phyloP scores from a whole-genome alignment of 2,329 filamentous ascomycete species.

The Leptographium wingfieldii region DNA sequence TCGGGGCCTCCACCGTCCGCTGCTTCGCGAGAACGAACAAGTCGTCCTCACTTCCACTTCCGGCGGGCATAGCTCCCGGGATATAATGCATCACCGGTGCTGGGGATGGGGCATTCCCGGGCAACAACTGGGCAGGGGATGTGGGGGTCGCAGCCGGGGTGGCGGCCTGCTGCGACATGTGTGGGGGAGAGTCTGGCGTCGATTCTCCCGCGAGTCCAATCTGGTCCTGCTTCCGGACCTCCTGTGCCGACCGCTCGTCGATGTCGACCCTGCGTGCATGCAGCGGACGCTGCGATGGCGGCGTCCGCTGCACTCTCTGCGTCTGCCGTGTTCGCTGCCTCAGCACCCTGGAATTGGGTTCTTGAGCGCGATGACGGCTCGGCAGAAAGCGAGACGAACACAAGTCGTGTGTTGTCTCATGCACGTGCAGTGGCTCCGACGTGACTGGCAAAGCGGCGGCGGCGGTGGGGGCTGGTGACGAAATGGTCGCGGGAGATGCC shows the following conservation, averaged over 20 bases:
- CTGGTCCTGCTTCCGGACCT: neutral
- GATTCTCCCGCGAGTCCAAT: neutral
- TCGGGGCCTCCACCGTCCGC: neutral
- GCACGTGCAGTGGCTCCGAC: neutral
- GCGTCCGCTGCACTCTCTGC: too few relatives aligned
- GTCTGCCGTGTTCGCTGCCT: neutral
- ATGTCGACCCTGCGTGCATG: neutral
- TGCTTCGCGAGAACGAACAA: neutral
- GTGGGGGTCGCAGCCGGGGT: neutral
- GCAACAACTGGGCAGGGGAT: neutral
- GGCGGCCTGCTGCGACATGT: neutral
- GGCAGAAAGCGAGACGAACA: neutral
- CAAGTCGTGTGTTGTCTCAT: neutral
- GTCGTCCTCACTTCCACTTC: neutral
- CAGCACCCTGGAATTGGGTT: neutral
- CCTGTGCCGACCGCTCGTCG: neutral
- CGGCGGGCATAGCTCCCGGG: neutral
- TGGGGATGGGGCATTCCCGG: neutral
- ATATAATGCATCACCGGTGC: neutral
- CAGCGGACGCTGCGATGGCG: neutral
- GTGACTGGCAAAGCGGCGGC: neutral
- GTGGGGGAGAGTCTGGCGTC: neutral
- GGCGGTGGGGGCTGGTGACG: neutral
- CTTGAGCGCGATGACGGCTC: neutral
- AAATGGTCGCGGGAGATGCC: neutral